phyloP scores from a whole-genome alignment of 202 grass and related monocot genomes.

The Musa balbisiana region DNA sequence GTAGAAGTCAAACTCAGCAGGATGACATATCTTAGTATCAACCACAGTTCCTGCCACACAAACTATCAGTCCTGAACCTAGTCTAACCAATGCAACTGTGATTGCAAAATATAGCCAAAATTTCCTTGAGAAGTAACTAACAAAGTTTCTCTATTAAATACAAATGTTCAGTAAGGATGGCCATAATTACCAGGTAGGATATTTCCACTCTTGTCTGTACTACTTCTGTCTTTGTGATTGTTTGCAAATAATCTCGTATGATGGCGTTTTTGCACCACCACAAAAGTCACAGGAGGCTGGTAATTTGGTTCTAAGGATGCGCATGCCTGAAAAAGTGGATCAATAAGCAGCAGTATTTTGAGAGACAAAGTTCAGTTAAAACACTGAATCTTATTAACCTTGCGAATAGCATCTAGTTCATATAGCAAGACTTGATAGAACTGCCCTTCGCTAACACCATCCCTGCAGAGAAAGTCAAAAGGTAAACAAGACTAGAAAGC shows the following conservation, averaged over 20 bases:
- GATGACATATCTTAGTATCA: constrained; percentile 80
- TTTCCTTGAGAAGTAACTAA: too few relatives aligned
- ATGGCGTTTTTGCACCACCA: constrained; percentile 84
- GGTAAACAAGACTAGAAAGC: neutral
- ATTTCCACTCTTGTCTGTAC: constrained; percentile 75
- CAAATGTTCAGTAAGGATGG: neutral
- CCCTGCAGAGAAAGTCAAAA: constrained; percentile 2
- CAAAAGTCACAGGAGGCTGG: constrained; percentile 82
- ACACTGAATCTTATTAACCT: neutral
- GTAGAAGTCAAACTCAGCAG: constrained; percentile 84
- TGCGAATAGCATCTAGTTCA: constrained; percentile 30
- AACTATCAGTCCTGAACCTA: neutral
- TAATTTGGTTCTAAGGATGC: constrained; percentile 83
- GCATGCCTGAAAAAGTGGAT: constrained; percentile 36
- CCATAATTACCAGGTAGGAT: constrained; percentile 64
- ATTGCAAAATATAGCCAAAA: too few relatives aligned
- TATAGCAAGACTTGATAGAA: constrained; percentile 30
- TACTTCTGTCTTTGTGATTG: constrained; percentile 75
- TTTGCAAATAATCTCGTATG: constrained; percentile 80
- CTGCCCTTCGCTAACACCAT: constrained; percentile 29
- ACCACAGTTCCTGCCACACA: constrained; percentile 59
- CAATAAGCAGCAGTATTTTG: neutral
- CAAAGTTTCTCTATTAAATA: neutral
- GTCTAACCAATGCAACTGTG: neutral
- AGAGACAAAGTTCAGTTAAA: neutral